A percentile compares a stretch with the other conserved stretches of the same genome.
Conservation (phyloP, 2,329 filamentous ascomycete genomes). For the Scedosporium aurantiacum region DNA sequence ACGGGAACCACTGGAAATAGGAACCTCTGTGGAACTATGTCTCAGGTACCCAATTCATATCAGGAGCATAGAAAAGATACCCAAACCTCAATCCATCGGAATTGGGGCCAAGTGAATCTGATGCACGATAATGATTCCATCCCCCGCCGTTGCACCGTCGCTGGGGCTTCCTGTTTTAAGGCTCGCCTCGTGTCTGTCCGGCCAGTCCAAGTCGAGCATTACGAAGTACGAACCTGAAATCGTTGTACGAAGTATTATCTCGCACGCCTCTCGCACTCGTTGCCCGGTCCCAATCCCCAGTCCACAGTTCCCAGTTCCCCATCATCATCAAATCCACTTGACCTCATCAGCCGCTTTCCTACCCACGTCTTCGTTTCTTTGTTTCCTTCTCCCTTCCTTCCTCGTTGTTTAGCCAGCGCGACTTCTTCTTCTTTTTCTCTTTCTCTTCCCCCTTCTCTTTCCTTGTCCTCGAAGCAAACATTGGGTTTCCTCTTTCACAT, state of each 20-base stretch:
- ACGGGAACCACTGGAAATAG: background rate
- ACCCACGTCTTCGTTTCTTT: background rate
- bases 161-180: background rate
- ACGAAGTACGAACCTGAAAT: too few relatives aligned
- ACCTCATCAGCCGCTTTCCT: background rate
- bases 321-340: background rate
- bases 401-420: background rate
- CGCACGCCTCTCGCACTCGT: background rate
- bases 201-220: background rate
- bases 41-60: background rate
- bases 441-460: background rate
- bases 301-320: background rate
- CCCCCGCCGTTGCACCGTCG: background rate
- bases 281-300: background rate
- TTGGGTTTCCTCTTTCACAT: constrained; percentile 1
- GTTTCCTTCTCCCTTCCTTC: background rate
- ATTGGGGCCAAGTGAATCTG: background rate
- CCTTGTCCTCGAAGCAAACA: background rate
- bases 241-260: too few relatives aligned
- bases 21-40: background rate
- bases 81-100: background rate
- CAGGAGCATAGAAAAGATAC: background rate
- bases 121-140: too few relatives aligned
- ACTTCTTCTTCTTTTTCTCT: background rate
- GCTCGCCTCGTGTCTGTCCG: background rate